These are phyloP conservation scores for Lactarius deliciosus DNA, from an alignment of 768 basidiomycete genomes.

Conservation along the genomic window DNA sequence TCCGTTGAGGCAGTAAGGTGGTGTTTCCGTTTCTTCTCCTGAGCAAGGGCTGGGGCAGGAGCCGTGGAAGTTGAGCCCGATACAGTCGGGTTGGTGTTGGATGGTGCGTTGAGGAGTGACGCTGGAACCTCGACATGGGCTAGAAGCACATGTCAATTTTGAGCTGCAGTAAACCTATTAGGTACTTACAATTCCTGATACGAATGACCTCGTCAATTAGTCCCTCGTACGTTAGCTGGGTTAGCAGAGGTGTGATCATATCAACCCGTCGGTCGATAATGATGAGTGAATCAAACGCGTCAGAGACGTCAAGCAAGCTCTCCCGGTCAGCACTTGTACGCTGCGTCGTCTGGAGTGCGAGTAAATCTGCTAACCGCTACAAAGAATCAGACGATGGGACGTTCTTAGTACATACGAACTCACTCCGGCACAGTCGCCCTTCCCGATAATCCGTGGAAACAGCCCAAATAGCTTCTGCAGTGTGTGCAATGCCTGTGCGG, in stretches of 20 bases:
- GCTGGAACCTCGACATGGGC: constrained; percentile 81
- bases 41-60: constrained; percentile 53
- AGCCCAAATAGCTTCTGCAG: constrained; percentile 83
- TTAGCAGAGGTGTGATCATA: constrained; percentile 93
- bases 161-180: background rate
- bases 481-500: constrained; percentile 80
- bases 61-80: constrained; percentile 43
- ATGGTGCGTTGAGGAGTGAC: constrained; percentile 61
- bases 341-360: constrained; percentile 59
- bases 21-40: constrained; percentile 88
- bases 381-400: constrained; percentile 9
- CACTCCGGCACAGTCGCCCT: constrained; percentile 85
- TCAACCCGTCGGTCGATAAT: constrained; percentile 89
- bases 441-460: constrained; percentile 90
- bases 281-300: constrained; percentile 80
- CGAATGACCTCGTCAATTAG: constrained; percentile 91
- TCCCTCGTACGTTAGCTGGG: constrained; percentile 95
- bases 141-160: constrained; percentile 34
- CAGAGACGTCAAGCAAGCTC: constrained; percentile 47
- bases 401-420: constrained; percentile 28
- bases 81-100: constrained; percentile 38
- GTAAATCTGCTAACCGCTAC: constrained; percentile 73
- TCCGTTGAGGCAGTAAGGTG: constrained; percentile 77
- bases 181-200: constrained; percentile 76
- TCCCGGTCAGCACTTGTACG: constrained; percentile 40